Evolutionary conservation across 2,329 filamentous ascomycete species (phyloP).

Genomic region (Colletotrichum sp.): DNA sequence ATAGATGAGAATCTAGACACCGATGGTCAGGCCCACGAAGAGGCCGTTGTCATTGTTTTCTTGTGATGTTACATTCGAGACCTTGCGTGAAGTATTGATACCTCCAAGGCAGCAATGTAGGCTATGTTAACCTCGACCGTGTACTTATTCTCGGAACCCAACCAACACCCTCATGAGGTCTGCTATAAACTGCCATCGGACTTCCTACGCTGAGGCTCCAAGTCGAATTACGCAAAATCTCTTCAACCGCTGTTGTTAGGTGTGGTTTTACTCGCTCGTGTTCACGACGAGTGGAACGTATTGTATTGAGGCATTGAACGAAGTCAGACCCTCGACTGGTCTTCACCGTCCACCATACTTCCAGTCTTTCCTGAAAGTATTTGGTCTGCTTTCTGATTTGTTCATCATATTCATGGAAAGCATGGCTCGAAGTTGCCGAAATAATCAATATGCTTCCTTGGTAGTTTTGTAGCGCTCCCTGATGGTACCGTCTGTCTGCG

Average conservation of each 20-base stretch:
- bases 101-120: neutral
- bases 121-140: rapidly evolving
- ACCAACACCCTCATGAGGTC: neutral
- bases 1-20: neutral
- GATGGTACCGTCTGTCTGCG: neutral
- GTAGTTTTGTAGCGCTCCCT: neutral
- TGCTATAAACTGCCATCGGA: neutral
- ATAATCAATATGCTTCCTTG: rapidly evolving
- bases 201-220: no score
- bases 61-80: no score
- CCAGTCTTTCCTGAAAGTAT: neutral
- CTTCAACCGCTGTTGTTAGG: no score
- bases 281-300: no score
- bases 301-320: neutral
- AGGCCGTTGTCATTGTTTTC: no score
- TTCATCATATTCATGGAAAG: rapidly evolving
- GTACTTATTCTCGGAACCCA: rapidly evolving
- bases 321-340: rapidly evolving
- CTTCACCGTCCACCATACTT: neutral
- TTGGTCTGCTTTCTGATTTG: rapidly evolving
- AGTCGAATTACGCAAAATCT: no score
- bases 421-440: neutral
- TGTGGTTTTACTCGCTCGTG: no score
- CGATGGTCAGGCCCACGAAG: no score
- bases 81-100: no score